Conservation (phyloP, 2,329 filamentous ascomycete genomes). For the Epichloe coenophiala region DNA sequence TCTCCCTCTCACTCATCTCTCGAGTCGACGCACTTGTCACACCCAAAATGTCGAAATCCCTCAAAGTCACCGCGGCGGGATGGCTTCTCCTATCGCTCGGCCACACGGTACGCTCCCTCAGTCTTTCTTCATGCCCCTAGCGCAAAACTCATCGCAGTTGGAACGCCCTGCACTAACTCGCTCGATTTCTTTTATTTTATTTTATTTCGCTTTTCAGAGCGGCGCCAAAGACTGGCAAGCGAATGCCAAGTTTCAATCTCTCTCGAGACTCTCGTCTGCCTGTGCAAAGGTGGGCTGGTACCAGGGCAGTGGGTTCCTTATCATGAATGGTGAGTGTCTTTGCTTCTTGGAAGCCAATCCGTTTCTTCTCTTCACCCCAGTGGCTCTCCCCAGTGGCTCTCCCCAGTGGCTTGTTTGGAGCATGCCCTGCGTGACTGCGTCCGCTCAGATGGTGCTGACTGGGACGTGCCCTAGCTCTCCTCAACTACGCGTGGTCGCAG, state of each 20-base stretch:
- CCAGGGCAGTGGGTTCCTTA: slow-evolving; percentile 8
- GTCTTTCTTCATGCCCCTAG: background rate
- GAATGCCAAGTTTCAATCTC: slow-evolving; percentile 6
- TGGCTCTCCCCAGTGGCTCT: no score
- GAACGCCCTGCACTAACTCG: background rate
- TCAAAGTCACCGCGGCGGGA: slow-evolving; percentile 4
- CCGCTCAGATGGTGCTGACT: background rate
- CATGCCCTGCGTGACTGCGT: background rate
- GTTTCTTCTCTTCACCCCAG: background rate
- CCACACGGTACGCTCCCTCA: slow-evolving; percentile 5
- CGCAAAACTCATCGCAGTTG: background rate
- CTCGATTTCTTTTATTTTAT: background rate
- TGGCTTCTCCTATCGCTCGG: slow-evolving; percentile 8
- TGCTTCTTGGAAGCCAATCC: background rate
- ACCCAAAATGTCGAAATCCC: slow-evolving; percentile 3
- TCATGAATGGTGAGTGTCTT: slow-evolving; percentile 6
- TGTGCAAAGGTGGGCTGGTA: slow-evolving; percentile 9
- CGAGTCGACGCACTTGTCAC: no score
- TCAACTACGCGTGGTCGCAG: slow-evolving; percentile 9
- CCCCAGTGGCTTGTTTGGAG: background rate
- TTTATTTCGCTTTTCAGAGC: background rate
- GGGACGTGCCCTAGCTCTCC: slow-evolving; percentile 1
- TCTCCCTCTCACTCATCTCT: no score
- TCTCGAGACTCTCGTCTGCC: slow-evolving; percentile 2
- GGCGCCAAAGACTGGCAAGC: slow-evolving; percentile 8